Base-by-base conservation (phyloP, 2,329 filamentous ascomycete genomes). In the Pseudofabraea citricarpa region DNA sequence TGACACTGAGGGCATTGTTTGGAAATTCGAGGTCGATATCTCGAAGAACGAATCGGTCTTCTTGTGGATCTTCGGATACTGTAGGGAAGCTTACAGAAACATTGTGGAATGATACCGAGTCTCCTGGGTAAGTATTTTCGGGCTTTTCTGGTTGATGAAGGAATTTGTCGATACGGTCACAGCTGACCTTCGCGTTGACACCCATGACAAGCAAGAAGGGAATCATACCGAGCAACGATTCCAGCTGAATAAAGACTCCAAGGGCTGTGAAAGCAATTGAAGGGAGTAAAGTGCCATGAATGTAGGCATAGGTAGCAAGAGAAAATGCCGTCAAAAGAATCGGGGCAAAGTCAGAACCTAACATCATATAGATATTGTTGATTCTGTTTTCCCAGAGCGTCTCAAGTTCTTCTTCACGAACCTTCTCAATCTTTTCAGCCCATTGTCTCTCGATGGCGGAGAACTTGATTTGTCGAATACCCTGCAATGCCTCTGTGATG, bases 391-490 rank as follows among this genome's bases (percentile, higher is more conserved):
- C 69, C 77, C 83, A 85, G 20, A 87, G 72, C 13, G 75, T 77
- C 2, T 64, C 62, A 4, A 90, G 73, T 58, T 90, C 86, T 27
- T 73, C 74, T 40, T 83, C 75, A 53, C 87, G 73, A n/a, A 81
- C 75, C 49, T 72, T 60, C 48, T 72, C 62, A 57, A 90, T 85
- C 48, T 81, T 83, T 15, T 72, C 69, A 60, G 87, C 78, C 86
- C 86, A 90, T 53, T 85, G 77, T 21, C 69, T 65, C 61, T 90
- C 87, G 3, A 87, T 65, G 1, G 86, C 86, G 0, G 85, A 84
- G 53, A 90, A 89, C 58, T 90, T 90, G 65, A 90, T 87, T 60
- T 90, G 87, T 2, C 86, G 77, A 50, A 90, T 90, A 6, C 86
- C 86, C 50, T 84, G 75, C 1, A 90, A 66, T 0, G 81, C 84